Conservation (phyloP, 2,329 filamentous ascomycete species). For the Talaromyces sp. region DNA sequence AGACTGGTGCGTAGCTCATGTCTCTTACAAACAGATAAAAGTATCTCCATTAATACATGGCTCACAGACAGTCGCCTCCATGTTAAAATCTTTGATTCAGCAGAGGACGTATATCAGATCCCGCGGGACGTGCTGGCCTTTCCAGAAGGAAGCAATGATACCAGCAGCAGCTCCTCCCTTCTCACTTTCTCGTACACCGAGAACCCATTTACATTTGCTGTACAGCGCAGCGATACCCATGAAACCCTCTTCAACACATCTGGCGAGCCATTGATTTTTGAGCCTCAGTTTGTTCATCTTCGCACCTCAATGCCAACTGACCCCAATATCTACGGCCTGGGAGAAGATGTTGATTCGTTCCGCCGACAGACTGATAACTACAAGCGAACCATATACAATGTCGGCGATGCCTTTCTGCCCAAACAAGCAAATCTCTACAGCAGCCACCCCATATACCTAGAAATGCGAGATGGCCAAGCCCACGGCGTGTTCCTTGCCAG, state of each 20-base stretch:
- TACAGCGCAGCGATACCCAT: slow-evolving; percentile 34
- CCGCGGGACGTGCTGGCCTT: slow-evolving; percentile 63
- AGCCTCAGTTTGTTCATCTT: slow-evolving; percentile 70
- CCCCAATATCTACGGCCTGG: slow-evolving; percentile 71
- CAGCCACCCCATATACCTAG: slow-evolving; percentile 69
- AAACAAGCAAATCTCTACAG: slow-evolving; percentile 64
- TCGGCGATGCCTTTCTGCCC: slow-evolving; percentile 60
- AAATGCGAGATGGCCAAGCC: slow-evolving; percentile 57
- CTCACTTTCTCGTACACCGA: slow-evolving; percentile 49
- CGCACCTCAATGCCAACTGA: slow-evolving; percentile 63
- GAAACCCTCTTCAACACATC: slow-evolving; percentile 62
- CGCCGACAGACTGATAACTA: slow-evolving; percentile 64
- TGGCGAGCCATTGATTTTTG: slow-evolving; percentile 62
- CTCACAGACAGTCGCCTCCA: slow-evolving; percentile 59
- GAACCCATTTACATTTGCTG: slow-evolving; percentile 63
- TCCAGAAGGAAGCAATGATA: slow-evolving; percentile 42
- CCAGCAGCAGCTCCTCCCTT: slow-evolving; percentile 45
- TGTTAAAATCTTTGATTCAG: slow-evolving; percentile 66
- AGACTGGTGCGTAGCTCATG: slow-evolving; percentile 43
- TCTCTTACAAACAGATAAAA: not conserved
- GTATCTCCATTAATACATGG: not conserved
- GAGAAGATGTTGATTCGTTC: slow-evolving; percentile 69
- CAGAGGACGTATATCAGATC: slow-evolving; percentile 66
- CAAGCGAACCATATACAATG: slow-evolving; percentile 63
- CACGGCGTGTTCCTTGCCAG: slow-evolving; percentile 67